Base-by-base conservation (phyloP, 805 yeast genomes). In the Metschnikowia anglica region DNA sequence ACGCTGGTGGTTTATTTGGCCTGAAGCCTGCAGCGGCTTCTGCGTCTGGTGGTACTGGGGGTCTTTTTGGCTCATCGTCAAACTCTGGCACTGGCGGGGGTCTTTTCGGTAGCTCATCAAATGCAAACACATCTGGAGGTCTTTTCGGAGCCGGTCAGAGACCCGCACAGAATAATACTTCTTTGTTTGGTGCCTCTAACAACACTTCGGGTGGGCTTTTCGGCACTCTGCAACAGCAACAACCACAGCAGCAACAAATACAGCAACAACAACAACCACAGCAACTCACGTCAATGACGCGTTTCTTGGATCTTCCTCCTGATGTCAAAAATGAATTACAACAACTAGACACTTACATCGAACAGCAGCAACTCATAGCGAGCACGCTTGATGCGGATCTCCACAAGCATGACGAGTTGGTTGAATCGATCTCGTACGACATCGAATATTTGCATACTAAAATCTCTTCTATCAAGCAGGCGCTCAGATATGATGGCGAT, bases 291-390 rank as follows among this genome's bases (percentile, higher is more conserved):
- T 80, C 89, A 11, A 79, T 86, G 81, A 83, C 91, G 0, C 74
- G 85, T 37, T 85, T 86, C 8, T 79, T 80, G 7, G 91, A 85
- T 46, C 65, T 86, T 29, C 90, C 93, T 2, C 83, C 78, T n/a
- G 74, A 66, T n/a, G 64, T 81, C 42, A 85, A 83, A 54, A 75
- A 68, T 46, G 88, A 85, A 56, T 66, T 86, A 27, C 85, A 82
- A 59, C 80, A 81, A 49, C 65, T 86, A 43, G 88, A 86, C 61
- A 74, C 77, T 43, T 85, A 82, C 57, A 83, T 86, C 37, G 85
- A 82, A 56, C 77, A 77, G 26, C 95, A 86, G 63, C 85, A 84
- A 32, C 74, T 80, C 37, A 81, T 84, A 39, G 83, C 89, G 2
- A 85, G 84, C 39, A 80, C 79, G 21, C 65, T 86, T 48, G 77